Evolutionary conservation across 2,329 filamentous ascomycete species (phyloP).

Genomic region (Fusarium solani-melongenae): DNA sequence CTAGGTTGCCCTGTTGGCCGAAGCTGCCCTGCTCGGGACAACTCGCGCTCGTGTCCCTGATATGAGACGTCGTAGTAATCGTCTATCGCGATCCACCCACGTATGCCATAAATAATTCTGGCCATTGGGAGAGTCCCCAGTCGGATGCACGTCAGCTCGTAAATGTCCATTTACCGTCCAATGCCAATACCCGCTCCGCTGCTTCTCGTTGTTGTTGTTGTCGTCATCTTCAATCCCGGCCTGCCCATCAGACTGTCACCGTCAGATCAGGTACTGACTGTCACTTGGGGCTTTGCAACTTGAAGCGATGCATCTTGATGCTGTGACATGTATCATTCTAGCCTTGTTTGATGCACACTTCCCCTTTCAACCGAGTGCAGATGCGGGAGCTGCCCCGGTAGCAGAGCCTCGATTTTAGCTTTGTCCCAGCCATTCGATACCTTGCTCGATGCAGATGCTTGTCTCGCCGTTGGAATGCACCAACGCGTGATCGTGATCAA

Average conservation of each 20-base stretch:
- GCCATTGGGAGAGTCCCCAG: slow-evolving; percentile 7
- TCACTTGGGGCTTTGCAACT: not conserved
- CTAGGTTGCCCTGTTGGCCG: not conserved
- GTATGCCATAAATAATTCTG: slow-evolving; percentile 35
- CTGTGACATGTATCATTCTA: slow-evolving; percentile 1
- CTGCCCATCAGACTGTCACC: not conserved
- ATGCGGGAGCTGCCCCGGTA: slow-evolving; percentile 11
- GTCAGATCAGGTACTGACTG: not conserved
- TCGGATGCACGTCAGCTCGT: slow-evolving; percentile 9
- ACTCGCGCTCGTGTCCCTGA: slow-evolving; percentile 10
- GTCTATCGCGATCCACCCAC: slow-evolving; percentile 29
- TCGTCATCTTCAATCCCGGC: not conserved
- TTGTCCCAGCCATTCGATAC: slow-evolving; percentile 1
- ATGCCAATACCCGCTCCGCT: not conserved
- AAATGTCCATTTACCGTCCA: not conserved
- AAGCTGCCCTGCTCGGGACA: not conserved
- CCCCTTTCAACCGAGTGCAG: not conserved
- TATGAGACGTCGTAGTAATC: slow-evolving; percentile 25
- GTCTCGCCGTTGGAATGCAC: slow-evolving; percentile 17
- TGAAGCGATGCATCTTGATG: not conserved
- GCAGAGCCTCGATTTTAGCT: slow-evolving; percentile 26
- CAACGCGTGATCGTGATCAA: not conserved
- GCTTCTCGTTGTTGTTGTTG: not conserved
- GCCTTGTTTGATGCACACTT: not conserved
- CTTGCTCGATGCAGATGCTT: not conserved